These are phyloP conservation scores for Ilyonectria robusta DNA, from an alignment of 2,329 filamentous ascomycete species.

Conservation along the genomic window DNA sequence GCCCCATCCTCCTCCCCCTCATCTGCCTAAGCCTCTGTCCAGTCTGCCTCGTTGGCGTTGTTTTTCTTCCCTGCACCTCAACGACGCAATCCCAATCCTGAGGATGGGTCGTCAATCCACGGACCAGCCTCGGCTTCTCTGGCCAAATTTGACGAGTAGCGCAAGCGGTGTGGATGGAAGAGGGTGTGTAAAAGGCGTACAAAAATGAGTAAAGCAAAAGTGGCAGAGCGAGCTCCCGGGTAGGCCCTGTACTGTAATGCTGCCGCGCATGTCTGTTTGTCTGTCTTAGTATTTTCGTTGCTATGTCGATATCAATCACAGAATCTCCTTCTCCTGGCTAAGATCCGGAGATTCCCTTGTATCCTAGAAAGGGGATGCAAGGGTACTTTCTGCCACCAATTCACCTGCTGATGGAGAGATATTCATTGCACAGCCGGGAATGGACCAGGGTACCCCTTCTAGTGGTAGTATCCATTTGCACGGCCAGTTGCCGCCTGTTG, in stretches of 20 bases:
- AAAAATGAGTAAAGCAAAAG: slow-evolving; percentile 22
- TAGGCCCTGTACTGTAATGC: slow-evolving; percentile 15
- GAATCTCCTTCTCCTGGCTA: slow-evolving; percentile 15
- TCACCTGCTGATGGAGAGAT: slow-evolving; percentile 9
- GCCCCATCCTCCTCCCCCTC: background rate
- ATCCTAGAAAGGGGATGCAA: slow-evolving; percentile 28
- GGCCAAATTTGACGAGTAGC: background rate
- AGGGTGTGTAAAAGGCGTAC: slow-evolving; percentile 4
- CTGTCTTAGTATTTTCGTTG: slow-evolving; percentile 20
- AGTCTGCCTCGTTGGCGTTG: slow-evolving; percentile 12
- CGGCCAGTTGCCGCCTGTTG: slow-evolving; percentile 48
- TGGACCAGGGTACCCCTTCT: slow-evolving; percentile 47
- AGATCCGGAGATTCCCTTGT: slow-evolving; percentile 21
- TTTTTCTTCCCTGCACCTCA: slow-evolving; percentile 1
- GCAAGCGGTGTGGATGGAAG: slow-evolving; percentile 3
- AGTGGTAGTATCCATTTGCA: slow-evolving; percentile 55
- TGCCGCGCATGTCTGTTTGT: slow-evolving; percentile 9
- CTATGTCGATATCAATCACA: slow-evolving; percentile 21
- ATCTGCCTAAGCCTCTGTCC: background rate
- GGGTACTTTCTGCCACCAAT: slow-evolving; percentile 28
- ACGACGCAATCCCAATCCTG: background rate
- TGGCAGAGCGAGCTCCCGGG: slow-evolving; percentile 18
- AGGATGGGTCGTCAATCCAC: background rate
- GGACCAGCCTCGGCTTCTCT: slow-evolving; percentile 4
- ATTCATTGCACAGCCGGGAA: slow-evolving; percentile 41